Base-by-base conservation (phyloP, 345 rosid genomes). In the Populus ilicifolia region DNA sequence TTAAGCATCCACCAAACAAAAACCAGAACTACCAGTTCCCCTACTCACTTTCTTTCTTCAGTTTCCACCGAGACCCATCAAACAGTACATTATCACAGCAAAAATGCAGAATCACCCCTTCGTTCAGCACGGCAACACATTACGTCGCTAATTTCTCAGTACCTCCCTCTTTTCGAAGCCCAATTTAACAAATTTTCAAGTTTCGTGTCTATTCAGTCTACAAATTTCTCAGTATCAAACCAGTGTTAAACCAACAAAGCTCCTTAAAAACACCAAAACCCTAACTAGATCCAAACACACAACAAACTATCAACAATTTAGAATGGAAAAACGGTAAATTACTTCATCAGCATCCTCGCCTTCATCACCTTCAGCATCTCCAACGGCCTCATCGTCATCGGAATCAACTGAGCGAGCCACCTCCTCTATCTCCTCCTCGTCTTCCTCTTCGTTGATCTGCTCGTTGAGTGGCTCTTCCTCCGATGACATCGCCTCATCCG, bases 391-490 rank as follows among this genome's bases (percentile, higher is more conserved):
- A n/a, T 92, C 93, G 1, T 87, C 93, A 56, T 89, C 96, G 67
- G 97, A 91, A 52, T 79, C 93, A 7, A 88, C 97, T 29, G 96
- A 81, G 76, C 98, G 97, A 82, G 91, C 97, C 30, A 95, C 98
- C 72, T 97, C 98, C 80, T 95, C 93, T n/a, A 95, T 88, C 89
- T 95, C 99, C 80, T 95, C 98, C 72, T 93, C 98, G 23, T 93
- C 99, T 59, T 89, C 98, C 69, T 90, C 97, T 10, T 85, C 90
- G 81, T 85, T 83, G 82, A 85, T 76, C 86, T 88, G 93, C 48
- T 90, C 89, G 87, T 93, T 85, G 67, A 85, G 72, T 46, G 76
- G 90, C 83, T 91, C 94, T 79, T 88, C 93, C 74, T 86, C 91
- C 1, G 94, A 92, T 25, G 94, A 88, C 29, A 88, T 70, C 48